Percentiles rank a stretch among this genome's conserved stretches.
These are phyloP conservation scores for Plasmodium knowlesi DNA, from an alignment of 169 alveolate genomes.

Conservation along the genomic window DNA sequence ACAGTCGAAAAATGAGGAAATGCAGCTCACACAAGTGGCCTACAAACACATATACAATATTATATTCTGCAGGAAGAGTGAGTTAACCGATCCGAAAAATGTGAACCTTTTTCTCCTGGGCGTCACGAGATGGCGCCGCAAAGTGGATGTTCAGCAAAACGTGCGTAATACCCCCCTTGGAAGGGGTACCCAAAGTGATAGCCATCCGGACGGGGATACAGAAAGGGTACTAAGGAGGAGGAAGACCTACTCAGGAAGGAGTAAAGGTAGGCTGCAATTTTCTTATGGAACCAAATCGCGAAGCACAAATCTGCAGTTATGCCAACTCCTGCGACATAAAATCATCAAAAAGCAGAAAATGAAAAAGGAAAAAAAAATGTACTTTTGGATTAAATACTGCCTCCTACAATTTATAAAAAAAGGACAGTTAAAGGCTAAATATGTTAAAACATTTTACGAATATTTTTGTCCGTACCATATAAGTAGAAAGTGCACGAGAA, in stretches of 20 bases:
- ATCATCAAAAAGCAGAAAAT: conserved; percentile 36
- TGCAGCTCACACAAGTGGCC: neutral
- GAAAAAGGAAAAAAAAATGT: conserved; percentile 39
- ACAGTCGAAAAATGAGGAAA: neutral
- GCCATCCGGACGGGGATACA: neutral
- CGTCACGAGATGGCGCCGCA: conserved; percentile 3
- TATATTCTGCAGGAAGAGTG: conserved; percentile 13
- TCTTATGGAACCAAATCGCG: neutral
- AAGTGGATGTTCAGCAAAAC: neutral
- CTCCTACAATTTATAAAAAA: conserved; percentile 8
- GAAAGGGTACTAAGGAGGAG: neutral
- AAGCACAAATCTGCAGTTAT: conserved; percentile 29
- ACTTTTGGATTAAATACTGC: conserved; percentile 47
- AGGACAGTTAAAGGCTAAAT: conserved; percentile 11
- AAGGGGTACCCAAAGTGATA: neutral
- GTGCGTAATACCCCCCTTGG: neutral
- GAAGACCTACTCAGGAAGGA: neutral
- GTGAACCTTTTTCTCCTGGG: conserved; percentile 45
- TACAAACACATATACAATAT: conserved; percentile 53
- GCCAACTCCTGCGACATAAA: conserved; percentile 17
- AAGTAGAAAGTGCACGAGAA: conserved; percentile 53
- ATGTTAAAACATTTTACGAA: conserved; percentile 59
- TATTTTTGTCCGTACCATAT: conserved; percentile 67
- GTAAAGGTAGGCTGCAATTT: neutral
- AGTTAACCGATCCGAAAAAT: conserved; percentile 38